A percentile compares a stretch with the other conserved stretches of the same genome.
Conservation (phyloP, 441 rosid species). For the Populus hybrid region DNA sequence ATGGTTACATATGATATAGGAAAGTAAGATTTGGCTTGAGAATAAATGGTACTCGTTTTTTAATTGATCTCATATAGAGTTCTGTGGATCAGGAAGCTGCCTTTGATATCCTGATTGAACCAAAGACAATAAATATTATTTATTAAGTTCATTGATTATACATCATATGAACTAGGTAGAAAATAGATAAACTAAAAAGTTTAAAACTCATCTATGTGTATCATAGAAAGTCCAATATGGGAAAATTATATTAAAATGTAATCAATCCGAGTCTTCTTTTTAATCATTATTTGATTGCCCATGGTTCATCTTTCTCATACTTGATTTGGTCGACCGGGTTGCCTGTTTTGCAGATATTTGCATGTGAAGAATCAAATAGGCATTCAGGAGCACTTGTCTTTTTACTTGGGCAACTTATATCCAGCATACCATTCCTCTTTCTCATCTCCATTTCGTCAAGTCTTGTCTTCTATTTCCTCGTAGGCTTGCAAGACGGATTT, state of each 20-base stretch:
- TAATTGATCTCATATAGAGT: neutral
- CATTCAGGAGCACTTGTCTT: conserved; percentile 94
- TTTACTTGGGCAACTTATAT: conserved; percentile 83
- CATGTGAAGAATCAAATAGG: conserved; percentile 78
- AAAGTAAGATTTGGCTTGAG: no score
- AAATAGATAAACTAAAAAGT: no score
- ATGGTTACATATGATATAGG: no score
- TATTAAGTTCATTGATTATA: neutral
- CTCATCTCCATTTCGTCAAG: conserved; percentile 95
- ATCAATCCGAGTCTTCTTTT: neutral
- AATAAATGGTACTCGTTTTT: no score
- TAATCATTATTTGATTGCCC: neutral
- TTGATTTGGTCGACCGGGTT: conserved; percentile 10
- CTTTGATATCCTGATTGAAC: no score
- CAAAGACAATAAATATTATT: no score
- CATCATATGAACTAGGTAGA: neutral
- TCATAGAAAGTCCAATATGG: neutral
- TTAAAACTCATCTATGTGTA: neutral
- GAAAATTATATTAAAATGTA: no score
- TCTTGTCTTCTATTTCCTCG: conserved; percentile 92
- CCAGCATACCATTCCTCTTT: conserved; percentile 96
- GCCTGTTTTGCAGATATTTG: conserved; percentile 56
- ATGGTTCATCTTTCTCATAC: neutral
- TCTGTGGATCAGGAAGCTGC: no score
- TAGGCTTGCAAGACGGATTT: conserved; percentile 82